A percentile compares a stretch with the other conserved stretches of the same genome.
phyloP scores from a whole-genome alignment of 805 yeast species.

The Wickerhamiella spandovensis region DNA sequence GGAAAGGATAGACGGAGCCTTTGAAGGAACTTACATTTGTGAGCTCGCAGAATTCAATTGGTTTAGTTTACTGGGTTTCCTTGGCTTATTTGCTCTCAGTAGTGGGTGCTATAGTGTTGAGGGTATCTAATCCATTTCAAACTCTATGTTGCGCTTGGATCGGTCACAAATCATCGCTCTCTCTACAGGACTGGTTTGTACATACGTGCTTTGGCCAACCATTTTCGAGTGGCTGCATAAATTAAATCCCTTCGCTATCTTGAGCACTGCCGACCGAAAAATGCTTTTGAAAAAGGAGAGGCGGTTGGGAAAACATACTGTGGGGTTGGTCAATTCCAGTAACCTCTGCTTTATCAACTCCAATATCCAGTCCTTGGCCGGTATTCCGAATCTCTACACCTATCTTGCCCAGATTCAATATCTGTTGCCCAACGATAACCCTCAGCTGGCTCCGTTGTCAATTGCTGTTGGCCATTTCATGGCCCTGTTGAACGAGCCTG shows the following conservation, averaged over 20 bases:
- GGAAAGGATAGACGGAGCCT: too few species aligned
- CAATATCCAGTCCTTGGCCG: constrained; percentile 49
- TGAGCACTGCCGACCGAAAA: neutral
- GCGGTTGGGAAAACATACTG: constrained; percentile 34
- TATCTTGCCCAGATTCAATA: constrained; percentile 14
- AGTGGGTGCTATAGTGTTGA: too few species aligned
- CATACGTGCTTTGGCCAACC: neutral
- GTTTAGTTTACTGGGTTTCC: too few species aligned
- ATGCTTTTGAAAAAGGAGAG: neutral
- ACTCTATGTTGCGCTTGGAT: neutral
- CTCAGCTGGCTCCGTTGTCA: constrained; percentile 11
- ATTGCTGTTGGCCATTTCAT: constrained; percentile 14
- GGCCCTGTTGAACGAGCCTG: constrained; percentile 45
- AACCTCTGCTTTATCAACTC: constrained; percentile 92
- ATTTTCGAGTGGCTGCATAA: neutral
- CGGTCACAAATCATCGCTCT: neutral
- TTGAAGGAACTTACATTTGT: too few species aligned
- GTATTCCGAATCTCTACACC: constrained; percentile 14
- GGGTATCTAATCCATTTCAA: too few species aligned
- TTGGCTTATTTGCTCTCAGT: too few species aligned
- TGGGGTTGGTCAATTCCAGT: constrained; percentile 69
- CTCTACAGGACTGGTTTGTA: neutral
- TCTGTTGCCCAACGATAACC: constrained; percentile 3
- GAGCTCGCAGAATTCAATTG: neutral
- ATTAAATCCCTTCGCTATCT: neutral